Evolutionary conservation across 2,329 filamentous ascomycete genomes (phyloP), one percentile per base, ranked within the genome.

Genomic region (Rhynchosporium agropyri): DNA sequence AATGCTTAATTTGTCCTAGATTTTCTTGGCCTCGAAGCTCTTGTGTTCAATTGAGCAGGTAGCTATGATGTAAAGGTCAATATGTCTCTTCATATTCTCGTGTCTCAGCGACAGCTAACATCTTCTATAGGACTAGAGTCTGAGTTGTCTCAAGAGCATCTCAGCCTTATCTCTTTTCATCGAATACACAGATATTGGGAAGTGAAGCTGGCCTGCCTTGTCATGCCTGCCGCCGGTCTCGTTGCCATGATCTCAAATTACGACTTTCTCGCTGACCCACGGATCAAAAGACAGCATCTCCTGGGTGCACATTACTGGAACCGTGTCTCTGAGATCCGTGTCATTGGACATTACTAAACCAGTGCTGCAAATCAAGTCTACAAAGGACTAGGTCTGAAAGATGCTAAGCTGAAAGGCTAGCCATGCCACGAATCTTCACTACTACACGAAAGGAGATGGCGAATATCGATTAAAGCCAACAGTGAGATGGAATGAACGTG

Each of bases 151-250:
- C 4, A 54, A 65, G 38, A 64, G 58, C n/a, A 71, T 71, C 42
- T 61, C 71, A 31, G 71, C 71, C 2, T 69, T 69, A 55, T 65
- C 60, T 15, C 64, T 73, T 0, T 63, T 68, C 26, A 69, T 72
- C 40, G 89, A 92, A 79, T 92, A 92, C 81, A 84, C 83, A 57
- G 80, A 82, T 46, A 84, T 88, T 74, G 80, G 85, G 58, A 79
- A 84, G 74, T 82, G 82, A 72, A 74, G 83, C 61, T 88, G 84
- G 84, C 81, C 84, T 55, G 79, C 80, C 56, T 87, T 88, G 84
- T 80, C 56, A 87, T 88, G 84, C 78, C 83, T 1, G 83, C 84
- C 0, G 79, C 83, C 3, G 83, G 87, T n/a, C 89, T 82, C 76
- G 77, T 88, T 72, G 71, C 75, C 66, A 87, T 88, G 84, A 77